Percentiles rank a stretch among this genome's conserved stretches.
Evolutionary conservation across 1,139 yeast species (phyloP).

Genomic region (Zygotorulaspora mrakii): DNA sequence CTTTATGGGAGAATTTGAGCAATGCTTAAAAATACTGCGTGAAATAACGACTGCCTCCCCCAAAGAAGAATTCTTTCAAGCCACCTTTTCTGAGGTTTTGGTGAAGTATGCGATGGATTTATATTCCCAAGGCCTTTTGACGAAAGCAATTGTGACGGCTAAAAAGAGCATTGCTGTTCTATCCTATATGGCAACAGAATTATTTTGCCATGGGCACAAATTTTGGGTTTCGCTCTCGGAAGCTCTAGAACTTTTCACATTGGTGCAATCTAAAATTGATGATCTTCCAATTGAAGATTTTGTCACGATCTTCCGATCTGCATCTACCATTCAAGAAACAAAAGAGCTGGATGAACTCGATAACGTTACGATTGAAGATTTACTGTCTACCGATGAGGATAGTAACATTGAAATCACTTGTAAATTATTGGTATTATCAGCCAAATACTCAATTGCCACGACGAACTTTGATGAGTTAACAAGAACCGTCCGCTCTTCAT

Average conservation of each 20-base stretch:
- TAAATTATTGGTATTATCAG: slow-evolving; percentile 30
- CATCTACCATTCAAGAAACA: slow-evolving; percentile 16
- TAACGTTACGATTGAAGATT: slow-evolving; percentile 45
- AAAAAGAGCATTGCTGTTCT: slow-evolving; percentile 40
- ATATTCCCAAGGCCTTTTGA: slow-evolving; percentile 59
- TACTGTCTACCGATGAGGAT: slow-evolving; percentile 28
- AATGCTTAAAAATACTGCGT: slow-evolving; percentile 43
- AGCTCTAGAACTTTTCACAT: slow-evolving; percentile 44
- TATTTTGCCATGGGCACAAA: slow-evolving; percentile 41
- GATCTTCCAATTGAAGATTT: slow-evolving; percentile 46
- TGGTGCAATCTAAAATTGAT: slow-evolving; percentile 45
- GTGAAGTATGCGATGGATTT: slow-evolving; percentile 53
- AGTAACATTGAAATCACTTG: slow-evolving; percentile 31
- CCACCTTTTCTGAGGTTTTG: slow-evolving; percentile 56
- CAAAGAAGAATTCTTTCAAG: slow-evolving; percentile 53
- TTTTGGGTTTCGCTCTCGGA: slow-evolving; percentile 54
- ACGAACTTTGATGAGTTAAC: slow-evolving; percentile 27
- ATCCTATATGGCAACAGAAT: slow-evolving; percentile 18
- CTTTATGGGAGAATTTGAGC: slow-evolving; percentile 49
- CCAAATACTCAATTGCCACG: slow-evolving; percentile 29
- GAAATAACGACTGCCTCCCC: slow-evolving; percentile 46
- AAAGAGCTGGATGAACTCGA: slow-evolving; percentile 29
- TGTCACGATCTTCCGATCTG: slow-evolving; percentile 37
- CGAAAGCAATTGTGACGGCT: slow-evolving; percentile 56
- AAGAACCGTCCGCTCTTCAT: slow-evolving; percentile 54